phyloP scores from a whole-genome alignment of 352 stramenopile genomes.

The Phytophthora crassamura region DNA sequence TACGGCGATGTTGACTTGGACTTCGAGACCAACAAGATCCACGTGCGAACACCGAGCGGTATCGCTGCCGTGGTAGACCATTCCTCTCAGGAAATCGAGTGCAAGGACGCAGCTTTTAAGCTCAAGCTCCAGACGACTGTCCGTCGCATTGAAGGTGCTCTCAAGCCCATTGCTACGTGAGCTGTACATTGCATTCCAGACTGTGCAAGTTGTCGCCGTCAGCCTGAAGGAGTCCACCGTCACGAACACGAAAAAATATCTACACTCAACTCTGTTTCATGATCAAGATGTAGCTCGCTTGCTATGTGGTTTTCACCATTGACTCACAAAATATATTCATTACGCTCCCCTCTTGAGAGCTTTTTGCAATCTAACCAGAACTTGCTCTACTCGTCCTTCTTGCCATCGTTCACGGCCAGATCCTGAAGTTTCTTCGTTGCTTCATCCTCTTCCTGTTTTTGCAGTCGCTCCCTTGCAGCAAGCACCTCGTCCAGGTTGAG shows the following conservation, averaged over 20 bases:
- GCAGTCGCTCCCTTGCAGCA: slow-evolving; percentile 48
- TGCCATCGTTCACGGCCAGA: slow-evolving; percentile 12
- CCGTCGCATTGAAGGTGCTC: slow-evolving; percentile 65
- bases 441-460: slow-evolving; percentile 50
- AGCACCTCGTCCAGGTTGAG: slow-evolving; percentile 89
- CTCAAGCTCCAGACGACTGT: slow-evolving; percentile 76
- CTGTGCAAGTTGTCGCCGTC: not conserved
- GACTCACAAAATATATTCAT: slow-evolving; percentile 35
- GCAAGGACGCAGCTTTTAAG: slow-evolving; percentile 71
- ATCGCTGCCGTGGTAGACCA: slow-evolving; percentile 73
- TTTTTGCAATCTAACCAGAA: slow-evolving; percentile 1
- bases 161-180: slow-evolving; percentile 71
- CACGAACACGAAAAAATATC: not conserved
- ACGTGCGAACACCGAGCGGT: slow-evolving; percentile 82
- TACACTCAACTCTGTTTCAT: too few species aligned
- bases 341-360: slow-evolving; percentile 1
- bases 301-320: slow-evolving; percentile 19
- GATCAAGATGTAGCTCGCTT: slow-evolving; percentile 12
- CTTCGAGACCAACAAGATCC: slow-evolving; percentile 90
- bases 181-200: not conserved
- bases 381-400: slow-evolving; percentile 21
- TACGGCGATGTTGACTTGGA: slow-evolving; percentile 87
- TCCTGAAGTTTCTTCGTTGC: slow-evolving; percentile 22
- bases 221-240: too few species aligned
- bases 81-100: slow-evolving; percentile 67